Conservation (phyloP, 1,139 yeast genomes). For the Groenewaldozyma auringiensis region DNA sequence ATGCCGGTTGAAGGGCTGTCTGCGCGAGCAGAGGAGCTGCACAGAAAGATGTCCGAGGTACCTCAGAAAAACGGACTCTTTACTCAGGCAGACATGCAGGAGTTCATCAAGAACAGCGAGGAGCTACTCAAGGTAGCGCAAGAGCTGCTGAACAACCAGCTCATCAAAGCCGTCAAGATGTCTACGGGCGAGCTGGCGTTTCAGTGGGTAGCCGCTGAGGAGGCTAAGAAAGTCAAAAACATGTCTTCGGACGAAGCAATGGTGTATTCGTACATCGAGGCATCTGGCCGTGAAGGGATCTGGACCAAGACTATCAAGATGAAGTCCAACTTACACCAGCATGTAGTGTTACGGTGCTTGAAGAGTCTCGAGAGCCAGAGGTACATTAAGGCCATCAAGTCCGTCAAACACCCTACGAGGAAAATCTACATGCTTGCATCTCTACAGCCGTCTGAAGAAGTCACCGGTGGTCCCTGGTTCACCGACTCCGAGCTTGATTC, state of each 20-base stretch:
- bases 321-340: slow-evolving; percentile 86
- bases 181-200: slow-evolving; percentile 51
- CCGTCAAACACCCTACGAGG: slow-evolving; percentile 92
- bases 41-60: slow-evolving; percentile 46
- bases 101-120: slow-evolving; percentile 16
- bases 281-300: slow-evolving; percentile 84
- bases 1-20: slow-evolving; percentile 14
- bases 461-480: slow-evolving; percentile 99
- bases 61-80: slow-evolving; percentile 40
- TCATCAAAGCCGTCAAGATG: slow-evolving; percentile 59
- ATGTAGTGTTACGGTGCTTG: slow-evolving; percentile 77
- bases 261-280: slow-evolving; percentile 85
- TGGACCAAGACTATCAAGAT: slow-evolving; percentile 95
- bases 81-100: slow-evolving; percentile 53
- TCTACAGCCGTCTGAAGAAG: slow-evolving; percentile 87
- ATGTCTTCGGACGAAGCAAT: slow-evolving; percentile 87
- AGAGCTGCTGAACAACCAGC: slow-evolving; percentile 35
- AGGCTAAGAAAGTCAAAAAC: slow-evolving; percentile 42
- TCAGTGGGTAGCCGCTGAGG: slow-evolving; percentile 46
- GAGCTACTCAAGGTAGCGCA: slow-evolving; percentile 22
- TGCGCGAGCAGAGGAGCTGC: slow-evolving; percentile 49
- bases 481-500: slow-evolving; percentile 92
- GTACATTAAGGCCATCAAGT: slow-evolving; percentile 80
- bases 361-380: slow-evolving; percentile 78
- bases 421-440: slow-evolving; percentile 93